Evolutionary conservation across 2,329 filamentous ascomycete genomes (phyloP).

Genomic region (Acrodontium crateriforme): DNA sequence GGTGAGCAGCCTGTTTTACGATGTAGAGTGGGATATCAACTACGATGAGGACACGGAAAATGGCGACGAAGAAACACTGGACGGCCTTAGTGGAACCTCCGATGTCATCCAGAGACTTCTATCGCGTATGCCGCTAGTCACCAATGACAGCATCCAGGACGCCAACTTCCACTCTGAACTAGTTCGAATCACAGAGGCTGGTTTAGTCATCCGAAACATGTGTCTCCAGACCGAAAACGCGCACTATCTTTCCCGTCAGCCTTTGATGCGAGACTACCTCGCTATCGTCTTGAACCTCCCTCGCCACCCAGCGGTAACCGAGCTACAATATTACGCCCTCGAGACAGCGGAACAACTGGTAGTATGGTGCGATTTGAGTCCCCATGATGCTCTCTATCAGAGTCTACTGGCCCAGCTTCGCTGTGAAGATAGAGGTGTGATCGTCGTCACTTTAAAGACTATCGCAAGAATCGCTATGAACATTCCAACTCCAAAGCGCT

Average conservation of each 20-base stretch:
- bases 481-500: slow-evolving; percentile 60
- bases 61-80: slow-evolving; percentile 41
- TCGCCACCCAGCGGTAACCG: slow-evolving; percentile 54
- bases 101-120: slow-evolving; percentile 61
- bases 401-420: slow-evolving; percentile 47
- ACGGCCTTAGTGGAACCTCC: slow-evolving; percentile 52
- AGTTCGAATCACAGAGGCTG: slow-evolving; percentile 69
- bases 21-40: slow-evolving; percentile 66
- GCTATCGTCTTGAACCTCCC: slow-evolving; percentile 72
- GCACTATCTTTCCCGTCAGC: slow-evolving; percentile 60
- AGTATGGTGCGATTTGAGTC: slow-evolving; percentile 58
- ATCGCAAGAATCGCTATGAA: slow-evolving; percentile 83
- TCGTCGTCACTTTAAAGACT: slow-evolving; percentile 67
- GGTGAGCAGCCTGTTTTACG: slow-evolving; percentile 64
- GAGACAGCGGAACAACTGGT: slow-evolving; percentile 88
- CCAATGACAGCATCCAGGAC: slow-evolving; percentile 57
- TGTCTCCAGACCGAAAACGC: slow-evolving; percentile 87
- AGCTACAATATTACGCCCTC: slow-evolving; percentile 79
- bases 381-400: slow-evolving; percentile 64
- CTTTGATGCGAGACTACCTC: slow-evolving; percentile 65
- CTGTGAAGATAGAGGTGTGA: slow-evolving; percentile 60
- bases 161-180: slow-evolving; percentile 57
- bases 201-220: slow-evolving; percentile 87
- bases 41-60: slow-evolving; percentile 45
- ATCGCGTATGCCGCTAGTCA: slow-evolving; percentile 41